phyloP scores from a whole-genome alignment of 2,329 filamentous ascomycete species.

The Fusarium decemcellulare region DNA sequence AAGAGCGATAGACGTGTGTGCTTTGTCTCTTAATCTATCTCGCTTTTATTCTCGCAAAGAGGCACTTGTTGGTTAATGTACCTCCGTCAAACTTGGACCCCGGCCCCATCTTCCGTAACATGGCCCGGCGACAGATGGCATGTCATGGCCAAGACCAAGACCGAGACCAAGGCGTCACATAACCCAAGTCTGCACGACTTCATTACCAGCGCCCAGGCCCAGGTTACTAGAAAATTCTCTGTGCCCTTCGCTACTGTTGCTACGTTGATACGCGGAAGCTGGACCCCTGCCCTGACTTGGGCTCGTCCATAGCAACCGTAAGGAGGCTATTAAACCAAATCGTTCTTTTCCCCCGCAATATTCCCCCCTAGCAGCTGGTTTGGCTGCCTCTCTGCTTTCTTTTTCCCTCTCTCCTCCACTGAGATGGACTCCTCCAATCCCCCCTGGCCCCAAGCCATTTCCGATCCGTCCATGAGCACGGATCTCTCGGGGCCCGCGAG shows the following conservation, averaged over 20 bases:
- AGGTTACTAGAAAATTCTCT: too few relatives aligned
- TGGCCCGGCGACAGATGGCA: slow-evolving; percentile 4
- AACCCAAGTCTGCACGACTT: slow-evolving; percentile 1
- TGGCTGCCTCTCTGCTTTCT: slow-evolving; percentile 30
- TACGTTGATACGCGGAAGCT: slow-evolving; percentile 4
- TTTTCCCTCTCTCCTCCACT: neutral
- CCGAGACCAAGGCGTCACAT: neutral
- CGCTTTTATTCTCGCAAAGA: neutral
- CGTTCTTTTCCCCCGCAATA: slow-evolving; percentile 7
- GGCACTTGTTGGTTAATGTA: neutral
- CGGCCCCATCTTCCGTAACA: slow-evolving; percentile 1
- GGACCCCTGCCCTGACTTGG: neutral
- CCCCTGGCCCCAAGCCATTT: slow-evolving; percentile 31
- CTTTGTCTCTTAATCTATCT: neutral
- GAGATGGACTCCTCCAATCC: neutral
- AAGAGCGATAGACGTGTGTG: neutral
- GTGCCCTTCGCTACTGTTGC: neutral
- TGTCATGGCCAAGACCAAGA: slow-evolving; percentile 5
- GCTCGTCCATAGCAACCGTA: neutral
- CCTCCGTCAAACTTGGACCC: neutral
- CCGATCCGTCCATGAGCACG: slow-evolving; percentile 29
- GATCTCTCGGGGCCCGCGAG: slow-evolving; percentile 42
- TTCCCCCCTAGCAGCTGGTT: slow-evolving; percentile 14
- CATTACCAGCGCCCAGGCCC: neutral
- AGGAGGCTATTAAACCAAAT: neutral